Evolutionary conservation across 352 stramenopile genomes (phyloP).

Genomic region (Phytopythium mirpurense): DNA sequence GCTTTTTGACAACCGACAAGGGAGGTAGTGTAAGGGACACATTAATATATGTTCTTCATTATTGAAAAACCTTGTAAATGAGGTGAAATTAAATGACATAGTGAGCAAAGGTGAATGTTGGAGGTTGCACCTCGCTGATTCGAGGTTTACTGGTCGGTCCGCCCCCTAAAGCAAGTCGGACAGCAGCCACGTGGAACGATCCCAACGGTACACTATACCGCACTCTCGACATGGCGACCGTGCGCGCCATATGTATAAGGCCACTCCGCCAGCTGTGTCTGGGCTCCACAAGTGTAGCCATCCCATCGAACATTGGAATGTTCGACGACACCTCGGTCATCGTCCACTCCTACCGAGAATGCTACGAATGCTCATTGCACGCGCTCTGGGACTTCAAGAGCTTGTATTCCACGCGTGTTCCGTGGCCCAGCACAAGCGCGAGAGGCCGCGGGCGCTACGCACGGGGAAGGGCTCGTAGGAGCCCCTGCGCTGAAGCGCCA

Average conservation of each 20-base stretch:
- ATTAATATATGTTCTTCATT: too few relatives aligned
- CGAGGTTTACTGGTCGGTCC: neutral
- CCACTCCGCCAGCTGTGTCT: neutral
- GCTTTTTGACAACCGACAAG: slow-evolving; percentile 6
- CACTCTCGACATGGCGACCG: neutral
- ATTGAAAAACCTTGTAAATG: neutral
- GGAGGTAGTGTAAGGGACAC: neutral
- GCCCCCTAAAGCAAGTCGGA: slow-evolving; percentile 1
- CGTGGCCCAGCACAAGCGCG: neutral
- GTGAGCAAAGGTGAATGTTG: neutral
- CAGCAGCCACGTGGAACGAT: slow-evolving; percentile 7
- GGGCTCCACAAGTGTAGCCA: too few relatives aligned
- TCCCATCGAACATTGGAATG: slow-evolving; percentile 6
- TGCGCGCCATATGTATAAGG: slow-evolving; percentile 4
- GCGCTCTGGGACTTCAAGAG: neutral
- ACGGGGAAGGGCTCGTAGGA: too few relatives aligned
- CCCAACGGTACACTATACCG: neutral
- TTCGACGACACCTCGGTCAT: slow-evolving; percentile 1
- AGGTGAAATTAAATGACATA: neutral
- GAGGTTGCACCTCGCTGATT: neutral
- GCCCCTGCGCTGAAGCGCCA: neutral
- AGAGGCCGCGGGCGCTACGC: too few relatives aligned
- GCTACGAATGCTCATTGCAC: too few relatives aligned
- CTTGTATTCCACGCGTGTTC: neutral
- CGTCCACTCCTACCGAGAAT: too few relatives aligned